phyloP scores from a whole-genome alignment of 768 basidiomycete species.

The Rhodosporidiobolus odoratus region DNA sequence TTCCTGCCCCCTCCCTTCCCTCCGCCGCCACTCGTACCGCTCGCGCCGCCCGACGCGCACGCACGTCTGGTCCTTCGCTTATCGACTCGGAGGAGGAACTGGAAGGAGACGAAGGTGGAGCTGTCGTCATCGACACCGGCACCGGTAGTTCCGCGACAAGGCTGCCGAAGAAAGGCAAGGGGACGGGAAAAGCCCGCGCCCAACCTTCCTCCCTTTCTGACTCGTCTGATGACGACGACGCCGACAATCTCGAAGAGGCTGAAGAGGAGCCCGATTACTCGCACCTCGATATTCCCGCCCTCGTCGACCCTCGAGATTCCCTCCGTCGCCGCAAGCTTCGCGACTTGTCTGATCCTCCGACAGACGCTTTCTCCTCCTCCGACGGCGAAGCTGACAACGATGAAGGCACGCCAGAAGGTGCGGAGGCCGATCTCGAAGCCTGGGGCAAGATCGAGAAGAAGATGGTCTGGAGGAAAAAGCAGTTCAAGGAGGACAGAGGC shows the following conservation, averaged over 20 bases:
- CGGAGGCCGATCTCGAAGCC: neutral
- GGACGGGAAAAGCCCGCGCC: neutral
- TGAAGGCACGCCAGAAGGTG: neutral
- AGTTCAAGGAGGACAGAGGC: slow-evolving; percentile 9
- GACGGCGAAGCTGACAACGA: slow-evolving; percentile 1
- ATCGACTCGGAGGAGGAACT: slow-evolving; percentile 8
- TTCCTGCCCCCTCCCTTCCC: too few species aligned
- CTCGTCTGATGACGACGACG: neutral
- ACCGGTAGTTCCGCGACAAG: neutral
- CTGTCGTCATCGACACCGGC: neutral
- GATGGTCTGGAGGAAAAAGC: slow-evolving; percentile 6
- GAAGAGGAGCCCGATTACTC: neutral
- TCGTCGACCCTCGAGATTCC: slow-evolving; percentile 21
- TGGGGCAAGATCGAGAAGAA: neutral
- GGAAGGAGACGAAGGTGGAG: neutral
- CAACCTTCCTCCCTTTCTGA: neutral
- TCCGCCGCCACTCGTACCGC: too few species aligned
- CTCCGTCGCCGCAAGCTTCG: neutral
- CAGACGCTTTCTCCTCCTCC: slow-evolving; percentile 16
- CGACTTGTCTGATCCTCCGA: slow-evolving; percentile 16
- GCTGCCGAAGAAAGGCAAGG: neutral
- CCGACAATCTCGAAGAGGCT: neutral
- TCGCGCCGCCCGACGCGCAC: neutral
- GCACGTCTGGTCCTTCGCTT: neutral
- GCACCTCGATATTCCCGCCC: neutral